These are phyloP conservation scores for Fraxinus cuspidata DNA, from an alignment of 257 asterid species.

Conservation along the genomic window DNA sequence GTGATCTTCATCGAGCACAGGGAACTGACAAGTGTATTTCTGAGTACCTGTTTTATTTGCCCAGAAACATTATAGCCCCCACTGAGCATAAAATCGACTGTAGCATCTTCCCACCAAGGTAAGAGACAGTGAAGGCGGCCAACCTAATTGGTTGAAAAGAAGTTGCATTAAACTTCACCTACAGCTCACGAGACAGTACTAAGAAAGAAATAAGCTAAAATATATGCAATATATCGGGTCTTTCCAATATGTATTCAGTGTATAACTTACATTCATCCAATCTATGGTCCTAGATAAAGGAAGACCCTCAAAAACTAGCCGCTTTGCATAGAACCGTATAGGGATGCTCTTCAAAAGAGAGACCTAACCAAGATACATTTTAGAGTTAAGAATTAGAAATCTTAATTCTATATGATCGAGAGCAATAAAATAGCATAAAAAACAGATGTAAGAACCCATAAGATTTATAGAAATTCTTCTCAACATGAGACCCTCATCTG, in stretches of 20 bases:
- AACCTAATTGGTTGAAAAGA: conserved; percentile 45
- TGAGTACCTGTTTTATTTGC: conserved; percentile 49
- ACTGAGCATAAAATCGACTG: conserved; percentile 67
- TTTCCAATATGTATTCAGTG: background rate
- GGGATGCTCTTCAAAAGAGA: conserved; percentile 73
- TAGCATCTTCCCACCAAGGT: conserved; percentile 91
- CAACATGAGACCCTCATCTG: no score
- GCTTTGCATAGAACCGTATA: conserved; percentile 58
- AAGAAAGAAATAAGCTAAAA: background rate
- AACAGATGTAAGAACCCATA: no score
- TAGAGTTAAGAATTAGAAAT: no score
- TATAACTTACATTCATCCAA: conserved; percentile 58
- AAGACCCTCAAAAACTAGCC: conserved; percentile 51
- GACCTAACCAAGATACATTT: conserved; percentile 41
- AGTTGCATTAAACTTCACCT: conserved; percentile 2
- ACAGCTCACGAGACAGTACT: background rate
- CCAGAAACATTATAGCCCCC: conserved; percentile 69
- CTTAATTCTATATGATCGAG: no score
- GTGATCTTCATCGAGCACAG: background rate
- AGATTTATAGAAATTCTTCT: no score
- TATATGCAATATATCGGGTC: background rate
- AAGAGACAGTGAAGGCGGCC: conserved; percentile 78
- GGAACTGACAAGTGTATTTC: background rate
- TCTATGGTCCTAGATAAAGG: conserved; percentile 55
- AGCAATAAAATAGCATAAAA: no score